Evolutionary conservation across 805 yeast genomes (phyloP), one percentile per base, ranked within the genome.

Genomic region (Candida anglica): DNA sequence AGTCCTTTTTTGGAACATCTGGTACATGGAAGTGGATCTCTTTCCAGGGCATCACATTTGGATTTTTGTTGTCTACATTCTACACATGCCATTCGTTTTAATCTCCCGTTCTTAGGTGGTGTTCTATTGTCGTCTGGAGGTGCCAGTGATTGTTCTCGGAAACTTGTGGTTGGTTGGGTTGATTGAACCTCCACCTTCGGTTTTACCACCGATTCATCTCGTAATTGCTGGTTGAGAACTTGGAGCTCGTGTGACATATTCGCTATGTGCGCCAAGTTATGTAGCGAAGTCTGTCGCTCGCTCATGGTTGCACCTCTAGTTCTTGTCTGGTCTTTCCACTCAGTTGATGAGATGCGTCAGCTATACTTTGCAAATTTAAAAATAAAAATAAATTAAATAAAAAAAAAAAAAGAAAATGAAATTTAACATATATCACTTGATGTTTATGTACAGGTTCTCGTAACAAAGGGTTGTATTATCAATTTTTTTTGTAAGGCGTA

Each of bases 11-110:
- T 84, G 7, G 63, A 51, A 56, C 98, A 93, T 40, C 96, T 68
- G 0, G 91, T 67, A 49, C 98, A 93, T 2, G 96, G 85, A 6
- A 66, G 66, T 0, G 96, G 96, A 20, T 79, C 75, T 32, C 66
- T 69, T 38, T 77, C 88, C 43, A 71, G 76, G 9, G 96, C 94
- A 60, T 89, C 95, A 62, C 97, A 89, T 48, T 79, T 77, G 22
- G 88, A 81, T 60, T 93, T 93, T 56, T 91, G 98, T 58, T 93
- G 98, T 10, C 98, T 75, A 54, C 98, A 93, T 50, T 91, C 96
- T 1, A 86, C 87, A 65, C 98, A 93, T 0, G 98, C 98, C 53
- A 88, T 77, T 36, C 78, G 69, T 53, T 79, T 58, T 2, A 44
- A 41, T 5, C 32, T 24, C 13, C 27, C 27, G 7, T 26, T 13